phyloP scores from a whole-genome alignment of 805 yeast species.

The Candida bentonensis region DNA sequence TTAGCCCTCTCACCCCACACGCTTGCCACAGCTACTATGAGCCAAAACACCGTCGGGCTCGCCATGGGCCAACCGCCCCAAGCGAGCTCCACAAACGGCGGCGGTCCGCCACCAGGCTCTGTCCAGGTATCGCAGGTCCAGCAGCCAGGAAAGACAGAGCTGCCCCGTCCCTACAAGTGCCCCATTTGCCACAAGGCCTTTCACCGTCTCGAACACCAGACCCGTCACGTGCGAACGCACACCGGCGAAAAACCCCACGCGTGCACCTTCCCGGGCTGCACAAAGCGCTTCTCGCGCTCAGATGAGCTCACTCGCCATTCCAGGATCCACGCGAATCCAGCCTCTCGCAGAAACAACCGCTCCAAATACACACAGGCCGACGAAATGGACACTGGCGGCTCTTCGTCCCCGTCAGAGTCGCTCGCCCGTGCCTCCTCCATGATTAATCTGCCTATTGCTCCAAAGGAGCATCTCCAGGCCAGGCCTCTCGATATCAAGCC shows the following conservation, averaged over 20 bases:
- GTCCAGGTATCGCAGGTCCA: background rate
- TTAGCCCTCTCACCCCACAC: no score
- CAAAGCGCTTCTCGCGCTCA: slow-evolving; percentile 62
- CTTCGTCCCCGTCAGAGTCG: background rate
- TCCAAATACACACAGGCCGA: slow-evolving; percentile 3
- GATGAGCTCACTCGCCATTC: slow-evolving; percentile 83
- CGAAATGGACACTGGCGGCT: background rate
- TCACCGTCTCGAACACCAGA: slow-evolving; percentile 80
- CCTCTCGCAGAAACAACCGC: slow-evolving; percentile 18
- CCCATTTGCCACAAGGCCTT: slow-evolving; percentile 76
- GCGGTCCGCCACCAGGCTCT: background rate
- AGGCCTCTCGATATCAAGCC: background rate
- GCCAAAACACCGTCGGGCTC: background rate
- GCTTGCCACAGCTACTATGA: background rate
- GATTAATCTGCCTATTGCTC: background rate
- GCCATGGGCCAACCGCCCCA: background rate
- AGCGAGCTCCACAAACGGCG: background rate
- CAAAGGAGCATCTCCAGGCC: background rate
- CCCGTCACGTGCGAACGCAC: slow-evolving; percentile 82
- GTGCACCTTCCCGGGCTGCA: slow-evolving; percentile 74
- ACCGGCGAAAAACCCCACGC: slow-evolving; percentile 89
- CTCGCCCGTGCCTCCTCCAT: background rate
- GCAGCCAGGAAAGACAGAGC: slow-evolving; percentile 12
- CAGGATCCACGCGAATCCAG: slow-evolving; percentile 47
- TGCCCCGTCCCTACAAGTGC: slow-evolving; percentile 66